Evolutionary conservation across 2,329 filamentous ascomycete species (phyloP).

Genomic region (Botrytis pseudocinerea): DNA sequence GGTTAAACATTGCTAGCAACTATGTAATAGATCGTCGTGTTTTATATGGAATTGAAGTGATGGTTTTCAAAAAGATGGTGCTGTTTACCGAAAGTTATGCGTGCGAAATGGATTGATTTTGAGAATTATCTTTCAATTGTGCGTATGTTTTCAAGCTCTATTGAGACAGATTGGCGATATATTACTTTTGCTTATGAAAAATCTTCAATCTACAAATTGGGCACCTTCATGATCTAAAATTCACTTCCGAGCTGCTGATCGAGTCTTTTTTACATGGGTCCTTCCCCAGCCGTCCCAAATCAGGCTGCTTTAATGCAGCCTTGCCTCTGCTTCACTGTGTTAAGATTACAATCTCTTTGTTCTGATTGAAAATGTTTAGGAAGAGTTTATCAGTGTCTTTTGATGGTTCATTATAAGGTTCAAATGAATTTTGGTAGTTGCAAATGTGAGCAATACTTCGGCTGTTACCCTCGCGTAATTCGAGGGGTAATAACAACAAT

Average conservation of each 20-base stretch:
- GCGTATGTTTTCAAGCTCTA: neutral
- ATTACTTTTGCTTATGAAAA: neutral
- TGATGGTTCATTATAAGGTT: neutral
- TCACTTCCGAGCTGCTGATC: neutral
- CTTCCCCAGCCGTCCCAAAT: neutral
- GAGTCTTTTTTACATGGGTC: neutral
- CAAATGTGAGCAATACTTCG: neutral
- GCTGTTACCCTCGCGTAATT: neutral
- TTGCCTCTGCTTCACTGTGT: neutral
- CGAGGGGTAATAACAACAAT: neutral
- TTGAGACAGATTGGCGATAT: neutral
- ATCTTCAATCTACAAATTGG: neutral
- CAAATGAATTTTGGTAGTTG: neutral
- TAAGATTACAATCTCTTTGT: neutral
- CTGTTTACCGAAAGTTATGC: neutral
- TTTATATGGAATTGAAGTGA: fast-evolving
- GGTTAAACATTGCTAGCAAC: neutral
- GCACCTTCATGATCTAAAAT: neutral
- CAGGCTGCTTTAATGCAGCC: neutral
- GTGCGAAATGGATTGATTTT: neutral
- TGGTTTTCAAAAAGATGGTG: no score
- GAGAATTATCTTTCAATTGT: neutral
- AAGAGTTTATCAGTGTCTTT: neutral
- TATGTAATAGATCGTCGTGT: neutral
- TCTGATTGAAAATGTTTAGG: no score